phyloP scores from a whole-genome alignment of 768 basidiomycete species.

The Mycena epipterygia region DNA sequence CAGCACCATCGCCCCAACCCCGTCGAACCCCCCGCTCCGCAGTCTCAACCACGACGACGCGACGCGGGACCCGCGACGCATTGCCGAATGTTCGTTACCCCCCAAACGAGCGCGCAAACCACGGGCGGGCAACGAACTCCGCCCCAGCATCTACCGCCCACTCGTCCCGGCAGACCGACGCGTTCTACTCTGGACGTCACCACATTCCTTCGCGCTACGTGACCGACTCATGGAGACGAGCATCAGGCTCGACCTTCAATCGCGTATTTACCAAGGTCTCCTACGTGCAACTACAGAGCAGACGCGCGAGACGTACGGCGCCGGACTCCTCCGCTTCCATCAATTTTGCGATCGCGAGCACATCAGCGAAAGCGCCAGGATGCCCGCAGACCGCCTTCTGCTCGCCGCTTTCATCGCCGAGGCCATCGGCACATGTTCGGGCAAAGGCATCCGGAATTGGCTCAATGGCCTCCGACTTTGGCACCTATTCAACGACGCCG shows the following conservation, averaged over 20 bases:
- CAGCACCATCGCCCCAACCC: not conserved
- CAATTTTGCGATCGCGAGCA: constrained; percentile 10
- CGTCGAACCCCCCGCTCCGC: not conserved
- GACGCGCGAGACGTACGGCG: constrained; percentile 38
- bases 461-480: constrained; percentile 9
- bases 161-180: not conserved
- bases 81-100: not conserved
- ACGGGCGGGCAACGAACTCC: not conserved
- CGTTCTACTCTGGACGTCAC: not conserved
- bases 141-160: not conserved
- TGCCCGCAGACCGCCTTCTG: constrained; percentile 12
- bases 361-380: not conserved
- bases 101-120: not conserved
- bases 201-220: not conserved
- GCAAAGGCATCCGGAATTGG: constrained; percentile 15
- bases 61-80: not conserved
- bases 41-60: not conserved
- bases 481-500: constrained; percentile 14
- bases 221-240: not conserved
- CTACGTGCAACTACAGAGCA: not conserved
- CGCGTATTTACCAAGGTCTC: not conserved
- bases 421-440: not conserved
- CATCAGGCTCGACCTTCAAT: not conserved
- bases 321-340: constrained; percentile 42
- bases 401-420: constrained; percentile 25